phyloP scores from a whole-genome alignment of 805 yeast genomes.

The Ogataea pilisensis region DNA sequence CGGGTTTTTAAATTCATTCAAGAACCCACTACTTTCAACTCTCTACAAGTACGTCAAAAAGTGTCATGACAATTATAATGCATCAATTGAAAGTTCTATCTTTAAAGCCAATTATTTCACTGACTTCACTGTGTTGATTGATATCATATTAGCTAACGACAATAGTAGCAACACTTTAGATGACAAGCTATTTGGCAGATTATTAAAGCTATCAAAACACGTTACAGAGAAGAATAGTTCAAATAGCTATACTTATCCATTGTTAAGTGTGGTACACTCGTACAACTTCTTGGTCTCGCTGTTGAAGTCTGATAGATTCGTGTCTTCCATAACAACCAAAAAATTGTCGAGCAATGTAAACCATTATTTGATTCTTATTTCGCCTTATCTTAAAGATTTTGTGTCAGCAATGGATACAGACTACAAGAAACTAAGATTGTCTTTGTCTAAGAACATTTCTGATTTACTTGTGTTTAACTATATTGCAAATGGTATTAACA shows the following conservation, averaged over 20 bases:
- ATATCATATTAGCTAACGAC: slow-evolving; percentile 27
- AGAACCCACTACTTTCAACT: slow-evolving; percentile 23
- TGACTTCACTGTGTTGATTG: slow-evolving; percentile 27
- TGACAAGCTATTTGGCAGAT: slow-evolving; percentile 28
- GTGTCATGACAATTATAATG: slow-evolving; percentile 31
- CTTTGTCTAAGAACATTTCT: slow-evolving; percentile 28
- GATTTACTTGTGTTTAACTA: slow-evolving; percentile 31
- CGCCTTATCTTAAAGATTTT: slow-evolving; percentile 15
- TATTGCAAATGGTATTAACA: slow-evolving; percentile 27
- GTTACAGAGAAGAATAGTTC: slow-evolving; percentile 18
- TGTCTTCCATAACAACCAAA: slow-evolving; percentile 21
- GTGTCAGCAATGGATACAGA: slow-evolving; percentile 26
- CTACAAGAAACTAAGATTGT: slow-evolving; percentile 26
- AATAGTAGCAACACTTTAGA: slow-evolving; percentile 26
- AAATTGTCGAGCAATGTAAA: slow-evolving; percentile 18
- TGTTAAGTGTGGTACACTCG: slow-evolving; percentile 27
- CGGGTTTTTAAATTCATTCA: slow-evolving; percentile 33
- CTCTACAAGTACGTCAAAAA: slow-evolving; percentile 31
- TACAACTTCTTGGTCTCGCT: slow-evolving; percentile 26
- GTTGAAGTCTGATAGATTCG: slow-evolving; percentile 30
- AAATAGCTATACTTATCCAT: slow-evolving; percentile 26
- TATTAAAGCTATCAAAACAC: slow-evolving; percentile 27
- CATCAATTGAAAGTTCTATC: slow-evolving; percentile 26
- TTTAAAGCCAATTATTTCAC: slow-evolving; percentile 32
- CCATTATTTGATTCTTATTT: slow-evolving; percentile 21